These are phyloP conservation scores for Trichoderma aggressivum DNA, from an alignment of 2,329 filamentous ascomycete species.

Conservation along the genomic window DNA sequence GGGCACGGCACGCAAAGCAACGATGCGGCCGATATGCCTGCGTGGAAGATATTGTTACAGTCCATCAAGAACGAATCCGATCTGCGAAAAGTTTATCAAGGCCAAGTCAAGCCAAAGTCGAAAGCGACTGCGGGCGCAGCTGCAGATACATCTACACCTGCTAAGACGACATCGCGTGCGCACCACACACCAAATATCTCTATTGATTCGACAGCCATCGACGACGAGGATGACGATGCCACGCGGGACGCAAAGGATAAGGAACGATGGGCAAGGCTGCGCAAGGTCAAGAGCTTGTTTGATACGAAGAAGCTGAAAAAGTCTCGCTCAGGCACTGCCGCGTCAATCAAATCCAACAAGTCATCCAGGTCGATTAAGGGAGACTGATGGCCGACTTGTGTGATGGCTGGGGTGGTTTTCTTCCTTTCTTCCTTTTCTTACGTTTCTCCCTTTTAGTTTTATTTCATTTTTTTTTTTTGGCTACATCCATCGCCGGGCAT, in stretches of 20 bases:
- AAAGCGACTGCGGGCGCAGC: slow-evolving; percentile 20
- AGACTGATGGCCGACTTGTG: not conserved
- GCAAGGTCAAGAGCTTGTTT: slow-evolving; percentile 68
- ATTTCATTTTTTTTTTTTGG: not conserved
- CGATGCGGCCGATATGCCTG: slow-evolving; percentile 40
- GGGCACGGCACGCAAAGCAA: slow-evolving; percentile 31
- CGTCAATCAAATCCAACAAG: slow-evolving; percentile 25
- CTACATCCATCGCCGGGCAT: not conserved
- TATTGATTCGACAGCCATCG: slow-evolving; percentile 16
- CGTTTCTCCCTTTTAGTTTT: not conserved
- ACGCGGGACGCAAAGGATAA: slow-evolving; percentile 60
- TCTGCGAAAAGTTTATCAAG: slow-evolving; percentile 41
- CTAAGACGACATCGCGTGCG: slow-evolving; percentile 15
- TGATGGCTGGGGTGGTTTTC: not conserved
- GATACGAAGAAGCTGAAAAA: slow-evolving; percentile 58
- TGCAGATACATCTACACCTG: slow-evolving; percentile 20
- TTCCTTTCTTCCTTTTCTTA: not conserved
- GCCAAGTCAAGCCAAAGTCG: slow-evolving; percentile 28
- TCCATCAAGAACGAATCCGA: slow-evolving; percentile 58
- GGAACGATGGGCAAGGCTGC: slow-evolving; percentile 68
- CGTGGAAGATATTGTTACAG: slow-evolving; percentile 54
- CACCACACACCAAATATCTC: slow-evolving; percentile 13
- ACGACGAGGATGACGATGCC: slow-evolving; percentile 40
- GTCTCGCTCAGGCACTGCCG: slow-evolving; percentile 41
- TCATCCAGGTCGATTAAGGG: slow-evolving; percentile 1